Evolutionary conservation across 345 rosid genomes (phyloP).

Genomic region (Linum tenue): DNA sequence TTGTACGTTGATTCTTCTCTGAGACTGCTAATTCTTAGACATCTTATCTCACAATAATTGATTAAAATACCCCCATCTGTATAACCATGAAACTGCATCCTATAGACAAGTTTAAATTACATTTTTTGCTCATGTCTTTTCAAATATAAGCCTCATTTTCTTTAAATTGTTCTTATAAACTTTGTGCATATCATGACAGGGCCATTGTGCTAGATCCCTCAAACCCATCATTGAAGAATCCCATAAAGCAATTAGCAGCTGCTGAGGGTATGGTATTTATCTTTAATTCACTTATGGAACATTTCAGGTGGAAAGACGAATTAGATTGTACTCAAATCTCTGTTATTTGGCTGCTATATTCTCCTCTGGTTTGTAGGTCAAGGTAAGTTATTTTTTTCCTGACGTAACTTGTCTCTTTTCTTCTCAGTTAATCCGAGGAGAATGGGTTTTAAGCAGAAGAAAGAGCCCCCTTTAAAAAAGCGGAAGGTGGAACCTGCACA

Average conservation of each 20-base stretch:
- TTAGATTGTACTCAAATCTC: background rate
- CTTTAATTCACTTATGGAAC: background rate
- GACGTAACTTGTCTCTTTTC: conserved; percentile 14
- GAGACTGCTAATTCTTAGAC: background rate
- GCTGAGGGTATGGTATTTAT: conserved; percentile 57
- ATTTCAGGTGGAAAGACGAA: background rate
- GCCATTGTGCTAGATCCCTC: conserved; percentile 84
- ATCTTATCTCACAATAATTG: background rate
- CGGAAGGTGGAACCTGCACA: conserved; percentile 67
- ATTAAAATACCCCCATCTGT: background rate
- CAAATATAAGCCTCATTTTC: background rate
- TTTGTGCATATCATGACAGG: conserved; percentile 37
- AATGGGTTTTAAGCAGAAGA: conserved; percentile 47
- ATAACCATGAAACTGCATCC: background rate
- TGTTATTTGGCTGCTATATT: background rate
- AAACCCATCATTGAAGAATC: conserved; percentile 63
- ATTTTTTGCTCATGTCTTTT: background rate
- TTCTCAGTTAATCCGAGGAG: conserved; percentile 73
- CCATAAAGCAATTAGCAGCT: conserved; percentile 59
- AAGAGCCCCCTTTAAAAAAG: conserved; percentile 70
- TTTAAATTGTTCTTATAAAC: background rate
- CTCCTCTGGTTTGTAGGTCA: background rate
- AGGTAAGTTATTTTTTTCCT: conserved; percentile 2
- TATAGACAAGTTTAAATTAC: background rate
- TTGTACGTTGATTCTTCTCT: too few relatives aligned